These are phyloP conservation scores for Sphaerosporella brunnea DNA, from an alignment of 495 filamentous ascomycete species.

Conservation along the genomic window DNA sequence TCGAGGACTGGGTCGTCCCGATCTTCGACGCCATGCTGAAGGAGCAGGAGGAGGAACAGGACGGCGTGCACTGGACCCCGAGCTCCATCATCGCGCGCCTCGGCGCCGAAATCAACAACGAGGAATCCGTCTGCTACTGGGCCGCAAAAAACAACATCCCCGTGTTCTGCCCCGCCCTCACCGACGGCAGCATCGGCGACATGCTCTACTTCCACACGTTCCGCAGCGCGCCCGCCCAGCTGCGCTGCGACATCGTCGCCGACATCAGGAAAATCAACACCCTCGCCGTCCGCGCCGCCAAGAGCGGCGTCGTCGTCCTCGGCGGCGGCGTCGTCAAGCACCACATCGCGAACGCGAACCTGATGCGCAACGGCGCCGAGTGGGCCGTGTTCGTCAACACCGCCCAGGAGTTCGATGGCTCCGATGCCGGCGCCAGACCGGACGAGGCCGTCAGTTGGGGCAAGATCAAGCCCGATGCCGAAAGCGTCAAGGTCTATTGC, in stretches of 20 bases:
- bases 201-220: slow-evolving; percentile 98
- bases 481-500: slow-evolving; percentile 81
- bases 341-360: slow-evolving; percentile 87
- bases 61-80: slow-evolving; percentile 72
- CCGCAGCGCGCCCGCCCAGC: slow-evolving; percentile 56
- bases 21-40: slow-evolving; percentile 79
- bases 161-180: slow-evolving; percentile 88
- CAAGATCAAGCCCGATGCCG: slow-evolving; percentile 76
- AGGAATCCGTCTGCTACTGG: slow-evolving; percentile 83
- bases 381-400: slow-evolving; percentile 95
- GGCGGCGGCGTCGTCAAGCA: slow-evolving; percentile 91
- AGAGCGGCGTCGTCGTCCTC: slow-evolving; percentile 82
- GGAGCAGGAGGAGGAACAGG: slow-evolving; percentile 85
- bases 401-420: slow-evolving; percentile 89
- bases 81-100: slow-evolving; percentile 70
- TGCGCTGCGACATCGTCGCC: slow-evolving; percentile 73
- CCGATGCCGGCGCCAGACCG: slow-evolving; percentile 85
- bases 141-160: slow-evolving; percentile 84
- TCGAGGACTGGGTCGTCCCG: slow-evolving; percentile 93
- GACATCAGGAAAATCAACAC: slow-evolving; percentile 83
- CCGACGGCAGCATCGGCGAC: slow-evolving; percentile 84
- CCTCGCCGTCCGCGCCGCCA: slow-evolving; percentile 62
- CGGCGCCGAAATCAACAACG: slow-evolving; percentile 80
- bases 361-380: slow-evolving; percentile 95
- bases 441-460: slow-evolving; percentile 98